Evolutionary conservation across 164 flowering plant genomes (phyloP).

Genomic region (Santalum album): DNA sequence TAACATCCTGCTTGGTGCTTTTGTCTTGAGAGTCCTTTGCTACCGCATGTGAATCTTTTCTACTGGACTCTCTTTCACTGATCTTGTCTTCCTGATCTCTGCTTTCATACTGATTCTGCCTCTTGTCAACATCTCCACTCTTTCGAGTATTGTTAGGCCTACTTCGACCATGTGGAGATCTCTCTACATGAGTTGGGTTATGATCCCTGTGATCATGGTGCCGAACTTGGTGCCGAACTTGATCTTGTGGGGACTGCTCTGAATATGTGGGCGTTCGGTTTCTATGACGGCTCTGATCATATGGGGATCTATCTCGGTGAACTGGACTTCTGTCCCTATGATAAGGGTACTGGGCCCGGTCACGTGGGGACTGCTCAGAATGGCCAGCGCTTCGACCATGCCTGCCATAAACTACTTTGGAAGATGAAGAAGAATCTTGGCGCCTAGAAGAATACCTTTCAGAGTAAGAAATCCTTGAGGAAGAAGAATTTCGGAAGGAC

Average conservation of each 20-base stretch:
- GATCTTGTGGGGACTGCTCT: slow-evolving; percentile 44
- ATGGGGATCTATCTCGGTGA: slow-evolving; percentile 28
- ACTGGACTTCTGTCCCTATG: slow-evolving; percentile 45
- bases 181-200: slow-evolving; percentile 27
- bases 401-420: slow-evolving; percentile 47
- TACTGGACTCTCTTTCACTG: slow-evolving; percentile 25
- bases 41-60: slow-evolving; percentile 26
- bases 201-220: slow-evolving; percentile 30
- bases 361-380: slow-evolving; percentile 52
- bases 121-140: slow-evolving; percentile 38
- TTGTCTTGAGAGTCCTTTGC: slow-evolving; percentile 32
- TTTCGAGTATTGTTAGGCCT: slow-evolving; percentile 30
- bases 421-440: slow-evolving; percentile 46
- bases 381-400: slow-evolving; percentile 58
- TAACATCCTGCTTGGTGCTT: slow-evolving; percentile 13
- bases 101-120: slow-evolving; percentile 20
- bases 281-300: slow-evolving; percentile 31
- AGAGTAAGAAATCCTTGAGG: slow-evolving; percentile 33
- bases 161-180: slow-evolving; percentile 37
- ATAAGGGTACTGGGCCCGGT: slow-evolving; percentile 37
- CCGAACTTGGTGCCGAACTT: slow-evolving; percentile 11
- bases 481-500: slow-evolving; percentile 37
- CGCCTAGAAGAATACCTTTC: slow-evolving; percentile 54
- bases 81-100: slow-evolving; percentile 49
- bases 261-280: slow-evolving; percentile 31